These are phyloP conservation scores for Mucor irregularis DNA, from an alignment of 371 early-diverging fungal species.

Conservation along the genomic window DNA sequence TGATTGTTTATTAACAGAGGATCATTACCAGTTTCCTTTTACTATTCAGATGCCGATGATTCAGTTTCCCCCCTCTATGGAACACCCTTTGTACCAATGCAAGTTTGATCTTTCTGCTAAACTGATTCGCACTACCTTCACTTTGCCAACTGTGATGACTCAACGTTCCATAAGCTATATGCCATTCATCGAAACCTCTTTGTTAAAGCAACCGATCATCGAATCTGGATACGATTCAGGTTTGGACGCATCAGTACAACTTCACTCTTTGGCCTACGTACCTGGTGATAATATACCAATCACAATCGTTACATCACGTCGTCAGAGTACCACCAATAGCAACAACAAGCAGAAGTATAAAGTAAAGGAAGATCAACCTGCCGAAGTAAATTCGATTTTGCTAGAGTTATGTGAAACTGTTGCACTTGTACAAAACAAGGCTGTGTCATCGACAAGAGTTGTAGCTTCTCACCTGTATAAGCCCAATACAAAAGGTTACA, in stretches of 20 bases:
- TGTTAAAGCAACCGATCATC: slow-evolving; percentile 27
- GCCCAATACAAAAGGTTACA: slow-evolving; percentile 4
- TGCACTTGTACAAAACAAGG: slow-evolving; percentile 5
- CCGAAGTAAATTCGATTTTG: slow-evolving; percentile 15
- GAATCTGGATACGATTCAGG: slow-evolving; percentile 8
- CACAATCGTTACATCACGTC: slow-evolving; percentile 16
- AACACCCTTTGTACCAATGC: slow-evolving; percentile 28
- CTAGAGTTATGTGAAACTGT: slow-evolving; percentile 19
- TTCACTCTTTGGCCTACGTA: slow-evolving; percentile 30
- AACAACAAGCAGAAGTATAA: background rate
- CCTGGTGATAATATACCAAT: slow-evolving; percentile 37
- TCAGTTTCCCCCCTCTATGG: slow-evolving; percentile 40
- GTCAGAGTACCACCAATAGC: background rate
- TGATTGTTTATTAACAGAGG: slow-evolving; percentile 14
- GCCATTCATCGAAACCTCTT: slow-evolving; percentile 41
- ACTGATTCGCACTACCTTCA: slow-evolving; percentile 15
- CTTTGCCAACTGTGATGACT: slow-evolving; percentile 2
- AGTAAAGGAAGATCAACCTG: slow-evolving; percentile 16
- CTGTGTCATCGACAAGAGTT: slow-evolving; percentile 13
- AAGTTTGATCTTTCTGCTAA: slow-evolving; percentile 32
- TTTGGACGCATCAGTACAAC: slow-evolving; percentile 1
- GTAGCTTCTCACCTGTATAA: slow-evolving; percentile 17
- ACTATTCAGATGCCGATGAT: slow-evolving; percentile 44
- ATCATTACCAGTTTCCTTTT: slow-evolving; percentile 29
- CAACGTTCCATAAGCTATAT: slow-evolving; percentile 24